Evolutionary conservation across 352 stramenopile genomes (phyloP), one percentile per base, ranked within the genome.

Genomic region (Pythium grandisporangium): DNA sequence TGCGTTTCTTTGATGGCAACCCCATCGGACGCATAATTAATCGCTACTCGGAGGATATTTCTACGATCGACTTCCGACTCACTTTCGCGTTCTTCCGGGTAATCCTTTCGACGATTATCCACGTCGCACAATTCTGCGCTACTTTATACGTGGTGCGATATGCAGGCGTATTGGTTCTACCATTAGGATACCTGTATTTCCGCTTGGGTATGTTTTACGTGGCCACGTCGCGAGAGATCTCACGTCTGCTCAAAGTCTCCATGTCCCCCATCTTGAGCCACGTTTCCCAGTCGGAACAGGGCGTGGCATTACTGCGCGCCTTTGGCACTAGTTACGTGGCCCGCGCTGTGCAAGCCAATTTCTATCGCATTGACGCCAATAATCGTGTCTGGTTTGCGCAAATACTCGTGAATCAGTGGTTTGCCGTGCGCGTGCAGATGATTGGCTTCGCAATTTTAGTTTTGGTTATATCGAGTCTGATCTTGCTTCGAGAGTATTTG

Each of bases 1-100:
- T 97, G 41, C 50, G 71, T 4, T 97, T 97, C 51, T 97, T 97
- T 59, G 89, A n/a, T n/a, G n/a, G n/a, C n/a, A n/a, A n/a, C n/a
- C n/a, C n/a, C n/a, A n/a, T n/a, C n/a, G n/a, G n/a, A 2, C 70
- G 85, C 29, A 93, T 97, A 19, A 24, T 97, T 5, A 96, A 93
- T 46, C 70, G 93, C 4, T 97, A 96, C 63, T 67, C 67, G 3
- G 77, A 77, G 5, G 90, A 97, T 52, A 92, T 96, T 42, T 84
- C 93, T 24, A 83, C 81, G 8, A 66, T 97, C 22, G 88, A 98
- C 60, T 61, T 95, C 3, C 74, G 85, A 27, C 60, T 89, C 2
- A 61, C 72, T 7, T 64, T 58, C 10, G 29, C 60, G 0, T 70
- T 76, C 13, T 69, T 52, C 17, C 56, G 52, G 16, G 72, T 79